Evolutionary conservation across 495 filamentous ascomycete genomes (phyloP).

Genomic region (Patellaria atrata): DNA sequence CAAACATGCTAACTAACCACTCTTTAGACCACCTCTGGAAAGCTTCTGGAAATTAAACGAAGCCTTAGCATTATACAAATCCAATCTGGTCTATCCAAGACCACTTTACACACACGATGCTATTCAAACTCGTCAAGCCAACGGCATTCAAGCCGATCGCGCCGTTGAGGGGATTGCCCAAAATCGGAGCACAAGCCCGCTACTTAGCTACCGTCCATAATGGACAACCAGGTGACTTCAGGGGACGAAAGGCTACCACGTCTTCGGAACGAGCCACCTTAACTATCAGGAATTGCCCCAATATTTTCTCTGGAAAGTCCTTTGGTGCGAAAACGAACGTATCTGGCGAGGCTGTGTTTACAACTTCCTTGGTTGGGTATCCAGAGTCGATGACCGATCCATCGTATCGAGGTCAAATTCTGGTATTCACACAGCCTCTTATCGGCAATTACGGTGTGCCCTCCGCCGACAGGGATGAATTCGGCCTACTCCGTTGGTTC

Average conservation of each 20-base stretch:
- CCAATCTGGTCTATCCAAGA: constrained; percentile 6
- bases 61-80: constrained; percentile 17
- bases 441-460: constrained; percentile 98
- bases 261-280: constrained; percentile 74
- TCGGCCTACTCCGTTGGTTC: constrained; percentile 78
- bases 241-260: constrained; percentile 37
- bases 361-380: constrained; percentile 84
- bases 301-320: constrained; percentile 82
- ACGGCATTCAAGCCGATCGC: constrained; percentile 37
- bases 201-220: constrained; percentile 57
- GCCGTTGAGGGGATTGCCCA: constrained; percentile 41
- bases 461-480: constrained; percentile 57
- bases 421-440: constrained; percentile 96
- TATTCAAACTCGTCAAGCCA: constrained; percentile 49
- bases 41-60: constrained; percentile 62
- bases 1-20: constrained; percentile 17
- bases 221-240: constrained; percentile 35
- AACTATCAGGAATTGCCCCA: constrained; percentile 90
- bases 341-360: constrained; percentile 90
- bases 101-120: constrained; percentile 40
- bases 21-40: constrained; percentile 92
- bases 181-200: constrained; percentile 37
- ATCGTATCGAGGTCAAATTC: constrained; percentile 95
- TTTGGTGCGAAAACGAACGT: constrained; percentile 87
- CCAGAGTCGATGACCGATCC: constrained; percentile 98